Evolutionary conservation across 768 basidiomycete genomes (phyloP).

Genomic region (Hypholoma sublateritium): DNA sequence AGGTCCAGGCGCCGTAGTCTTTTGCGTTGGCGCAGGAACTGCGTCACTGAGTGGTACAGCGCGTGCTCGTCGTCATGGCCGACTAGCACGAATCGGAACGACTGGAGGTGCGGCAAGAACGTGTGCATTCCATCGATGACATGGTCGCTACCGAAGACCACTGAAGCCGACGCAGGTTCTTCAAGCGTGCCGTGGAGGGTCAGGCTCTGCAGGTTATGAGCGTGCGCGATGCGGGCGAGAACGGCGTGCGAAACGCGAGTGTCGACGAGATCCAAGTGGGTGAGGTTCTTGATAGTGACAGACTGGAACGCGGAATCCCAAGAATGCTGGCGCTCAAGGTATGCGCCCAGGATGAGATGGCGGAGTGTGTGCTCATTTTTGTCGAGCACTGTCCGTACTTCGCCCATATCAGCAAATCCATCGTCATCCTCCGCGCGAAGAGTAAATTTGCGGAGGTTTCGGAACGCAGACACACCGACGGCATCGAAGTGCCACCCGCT

Average conservation of each 20-base stretch:
- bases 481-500: slow-evolving; percentile 78
- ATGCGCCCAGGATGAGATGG: slow-evolving; percentile 70
- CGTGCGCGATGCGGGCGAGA: slow-evolving; percentile 61
- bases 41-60: slow-evolving; percentile 54
- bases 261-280: slow-evolving; percentile 69
- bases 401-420: slow-evolving; percentile 69
- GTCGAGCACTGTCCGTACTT: slow-evolving; percentile 64
- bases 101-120: slow-evolving; percentile 60
- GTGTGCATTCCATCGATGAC: slow-evolving; percentile 57
- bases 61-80: slow-evolving; percentile 57
- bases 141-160: slow-evolving; percentile 63
- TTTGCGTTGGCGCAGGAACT: slow-evolving; percentile 49
- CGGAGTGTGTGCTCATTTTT: slow-evolving; percentile 54
- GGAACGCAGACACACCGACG: slow-evolving; percentile 64
- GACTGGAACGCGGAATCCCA: slow-evolving; percentile 69
- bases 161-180: slow-evolving; percentile 53
- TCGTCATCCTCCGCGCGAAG: slow-evolving; percentile 71
- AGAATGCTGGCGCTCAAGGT: slow-evolving; percentile 60
- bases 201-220: slow-evolving; percentile 58
- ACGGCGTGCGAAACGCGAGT: slow-evolving; percentile 67
- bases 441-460: slow-evolving; percentile 60
- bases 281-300: slow-evolving; percentile 62
- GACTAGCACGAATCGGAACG: slow-evolving; percentile 63
- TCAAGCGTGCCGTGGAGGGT: slow-evolving; percentile 69
- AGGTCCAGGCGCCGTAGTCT: slow-evolving; percentile 57